Evolutionary conservation across 768 basidiomycete genomes (phyloP).

Genomic region (Cantharellus anzutake): DNA sequence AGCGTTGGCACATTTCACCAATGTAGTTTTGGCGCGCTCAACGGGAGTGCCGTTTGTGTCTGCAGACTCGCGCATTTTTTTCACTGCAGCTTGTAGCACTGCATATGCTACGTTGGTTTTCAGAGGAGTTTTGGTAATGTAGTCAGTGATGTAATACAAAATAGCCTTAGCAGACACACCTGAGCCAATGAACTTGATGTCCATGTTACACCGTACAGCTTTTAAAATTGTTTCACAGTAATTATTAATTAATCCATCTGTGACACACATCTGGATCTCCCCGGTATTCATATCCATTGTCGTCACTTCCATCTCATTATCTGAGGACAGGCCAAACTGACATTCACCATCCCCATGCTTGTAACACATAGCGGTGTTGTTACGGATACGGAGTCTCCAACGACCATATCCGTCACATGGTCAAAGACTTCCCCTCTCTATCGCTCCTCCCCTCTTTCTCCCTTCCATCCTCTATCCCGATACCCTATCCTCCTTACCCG

Average conservation of each 20-base stretch:
- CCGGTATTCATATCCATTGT: conserved; percentile 13
- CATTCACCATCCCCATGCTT: conserved; percentile 22
- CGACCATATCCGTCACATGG: no score
- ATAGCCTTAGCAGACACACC: conserved; percentile 27
- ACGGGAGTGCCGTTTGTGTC: conserved; percentile 10
- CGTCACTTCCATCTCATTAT: conserved; percentile 3
- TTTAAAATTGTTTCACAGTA: conserved; percentile 24
- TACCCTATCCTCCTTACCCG: no score
- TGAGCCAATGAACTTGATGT: conserved; percentile 28
- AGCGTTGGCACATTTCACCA: conserved; percentile 21
- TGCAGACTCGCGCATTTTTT: conserved; percentile 15
- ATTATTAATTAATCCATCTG: conserved; percentile 26
- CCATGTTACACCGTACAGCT: conserved; percentile 26
- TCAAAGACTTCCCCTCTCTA: no score
- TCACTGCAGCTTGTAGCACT: conserved; percentile 19
- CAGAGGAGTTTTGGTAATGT: conserved; percentile 27
- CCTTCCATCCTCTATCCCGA: no score
- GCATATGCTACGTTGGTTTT: conserved; percentile 24
- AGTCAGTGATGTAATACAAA: conserved; percentile 29
- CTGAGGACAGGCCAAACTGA: conserved; percentile 16
- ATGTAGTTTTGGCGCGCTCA: conserved; percentile 16
- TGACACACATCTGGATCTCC: conserved; percentile 13
- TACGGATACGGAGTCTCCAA: no score
- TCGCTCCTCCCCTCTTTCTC: no score
- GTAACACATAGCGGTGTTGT: conserved; percentile 20